Percentiles rank a stretch among this genome's conserved stretches.
Conservation (phyloP, 2,329 filamentous ascomycete species). For the Aspergillus eucalypticola region DNA sequence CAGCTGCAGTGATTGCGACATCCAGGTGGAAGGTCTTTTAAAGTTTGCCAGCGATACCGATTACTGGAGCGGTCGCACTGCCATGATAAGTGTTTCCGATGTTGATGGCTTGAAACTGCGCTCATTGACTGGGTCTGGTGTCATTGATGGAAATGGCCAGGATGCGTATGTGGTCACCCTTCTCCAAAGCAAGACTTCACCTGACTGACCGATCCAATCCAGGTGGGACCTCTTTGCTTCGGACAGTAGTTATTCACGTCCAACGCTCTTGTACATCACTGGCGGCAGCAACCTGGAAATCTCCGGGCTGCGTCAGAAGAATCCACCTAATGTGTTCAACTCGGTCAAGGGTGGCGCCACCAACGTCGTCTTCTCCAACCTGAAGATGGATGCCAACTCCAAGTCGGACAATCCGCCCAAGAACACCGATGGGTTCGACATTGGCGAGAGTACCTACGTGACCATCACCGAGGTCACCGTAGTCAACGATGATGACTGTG, state of each 20-base stretch:
- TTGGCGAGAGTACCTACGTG: slow-evolving; percentile 41
- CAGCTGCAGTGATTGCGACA: slow-evolving; percentile 47
- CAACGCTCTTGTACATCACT: slow-evolving; percentile 46
- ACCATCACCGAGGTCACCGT: slow-evolving; percentile 40
- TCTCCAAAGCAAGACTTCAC: not conserved
- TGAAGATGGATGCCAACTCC: slow-evolving; percentile 44
- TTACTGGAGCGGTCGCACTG: slow-evolving; percentile 46
- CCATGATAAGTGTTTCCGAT: slow-evolving; percentile 43
- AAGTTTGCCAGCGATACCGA: slow-evolving; percentile 42
- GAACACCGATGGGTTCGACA: slow-evolving; percentile 50
- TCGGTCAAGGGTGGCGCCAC: slow-evolving; percentile 39
- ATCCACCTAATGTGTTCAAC: slow-evolving; percentile 50
- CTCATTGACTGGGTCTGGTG: slow-evolving; percentile 42
- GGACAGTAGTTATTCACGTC: slow-evolving; percentile 41
- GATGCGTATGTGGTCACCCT: slow-evolving; percentile 27
- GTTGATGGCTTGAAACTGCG: slow-evolving; percentile 44
- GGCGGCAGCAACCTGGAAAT: slow-evolving; percentile 43
- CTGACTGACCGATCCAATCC: not conserved
- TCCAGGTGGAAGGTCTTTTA: slow-evolving; percentile 50
- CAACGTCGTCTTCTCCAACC: slow-evolving; percentile 39
- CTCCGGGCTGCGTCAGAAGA: slow-evolving; percentile 41
- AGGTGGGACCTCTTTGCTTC: slow-evolving; percentile 43
- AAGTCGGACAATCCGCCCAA: slow-evolving; percentile 41
- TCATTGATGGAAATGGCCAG: slow-evolving; percentile 53
- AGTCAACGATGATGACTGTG: slow-evolving; percentile 49